Evolutionary conservation across 257 asterid genomes (phyloP).

Genomic region (Rauvolfia tetraphylla): DNA sequence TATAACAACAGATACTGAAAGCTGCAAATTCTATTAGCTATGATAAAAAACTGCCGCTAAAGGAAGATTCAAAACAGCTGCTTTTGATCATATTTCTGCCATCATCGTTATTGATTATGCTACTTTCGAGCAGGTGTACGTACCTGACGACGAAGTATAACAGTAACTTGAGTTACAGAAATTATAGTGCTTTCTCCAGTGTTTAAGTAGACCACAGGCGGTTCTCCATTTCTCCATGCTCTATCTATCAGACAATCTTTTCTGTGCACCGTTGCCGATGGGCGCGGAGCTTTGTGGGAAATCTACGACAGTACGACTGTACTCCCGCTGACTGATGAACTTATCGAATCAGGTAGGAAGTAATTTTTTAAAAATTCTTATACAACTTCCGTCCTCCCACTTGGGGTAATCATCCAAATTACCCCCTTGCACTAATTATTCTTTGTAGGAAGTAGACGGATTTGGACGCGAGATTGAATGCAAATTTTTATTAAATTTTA

Average conservation of each 20-base stretch:
- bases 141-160: conserved; percentile 42
- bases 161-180: conserved; percentile 21
- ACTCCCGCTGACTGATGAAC: too few species aligned
- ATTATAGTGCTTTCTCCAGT: conserved; percentile 22
- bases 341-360: too few species aligned
- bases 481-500: too few species aligned
- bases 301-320: too few species aligned
- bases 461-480: too few species aligned
- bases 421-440: too few species aligned
- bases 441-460: too few species aligned
- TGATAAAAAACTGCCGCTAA: neutral
- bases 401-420: too few species aligned
- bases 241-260: neutral
- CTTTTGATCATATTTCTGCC: neutral
- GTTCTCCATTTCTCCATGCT: conserved; percentile 53
- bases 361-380: too few species aligned
- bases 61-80: conserved; percentile 6
- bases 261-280: neutral
- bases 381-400: too few species aligned
- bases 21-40: neutral
- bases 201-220: conserved; percentile 40
- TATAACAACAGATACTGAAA: neutral
- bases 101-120: neutral
- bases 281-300: too few species aligned
- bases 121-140: neutral